Evolutionary conservation across 108 stramenopile species (phyloP), one percentile per base, ranked within the genome.

Genomic region (Mayamaea pseudoterrestris): DNA sequence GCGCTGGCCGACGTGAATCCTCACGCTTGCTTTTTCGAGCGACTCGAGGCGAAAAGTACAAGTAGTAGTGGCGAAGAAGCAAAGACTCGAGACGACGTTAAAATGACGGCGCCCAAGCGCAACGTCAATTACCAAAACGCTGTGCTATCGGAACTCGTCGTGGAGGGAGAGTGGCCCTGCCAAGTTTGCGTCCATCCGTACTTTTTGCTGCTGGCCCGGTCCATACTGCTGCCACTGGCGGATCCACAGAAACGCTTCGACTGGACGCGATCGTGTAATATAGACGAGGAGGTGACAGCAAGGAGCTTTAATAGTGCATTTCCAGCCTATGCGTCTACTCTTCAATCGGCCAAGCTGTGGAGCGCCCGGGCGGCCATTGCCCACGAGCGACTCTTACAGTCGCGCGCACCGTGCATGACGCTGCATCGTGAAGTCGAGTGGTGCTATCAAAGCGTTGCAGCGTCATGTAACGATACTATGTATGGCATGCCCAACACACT

Each of bases 161-260:
- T 65, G 16, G 80, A 83, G 21, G 85, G 85, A 17, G 69, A 74
- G 53, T 83, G 73, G 78, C 85, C 85, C 0, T 80, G 66, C 47
- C 78, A 69, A 41, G 71, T 83, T 20, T 73, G 63, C 17, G 40
- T 69, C 18, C 66, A 42, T 14, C 80, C 85, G 4, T 87, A 87
- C 40, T 67, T 87, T 32, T 50, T 87, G 18, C 47, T 82, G 36
- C 25, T 87, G 24, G 75, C 80, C 24, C 64, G 85, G 14, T 55
- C 78, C 27, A 78, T 87, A 34, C 47, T 87, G 29, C 62, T 65
- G 14, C 14, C 28, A 4, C 28, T 53, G 14, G 7, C 14, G 12
- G 30, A 44, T 35, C 13, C 14, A 35, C 28, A 37, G 37, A 8
- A 42, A 42, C 41, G 41, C 11, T 42, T 8, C n/a, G 8, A 7